Evolutionary conservation across 306 rosid genomes (phyloP).

Genomic region (Rosa multiflora): DNA sequence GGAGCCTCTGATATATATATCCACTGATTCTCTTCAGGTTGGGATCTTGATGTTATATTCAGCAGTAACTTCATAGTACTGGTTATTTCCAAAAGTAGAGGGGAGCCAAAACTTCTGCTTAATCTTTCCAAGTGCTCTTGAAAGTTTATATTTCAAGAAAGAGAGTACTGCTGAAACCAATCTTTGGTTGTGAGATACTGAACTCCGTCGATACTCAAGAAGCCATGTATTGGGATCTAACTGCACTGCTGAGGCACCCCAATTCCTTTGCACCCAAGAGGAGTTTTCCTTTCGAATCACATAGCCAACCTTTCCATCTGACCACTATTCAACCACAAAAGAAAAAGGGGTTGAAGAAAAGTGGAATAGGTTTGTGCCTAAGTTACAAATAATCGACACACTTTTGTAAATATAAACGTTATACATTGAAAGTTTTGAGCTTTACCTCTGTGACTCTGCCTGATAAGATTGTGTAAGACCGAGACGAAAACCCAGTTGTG

Average conservation of each 20-base stretch:
- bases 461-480: slow-evolving; percentile 61
- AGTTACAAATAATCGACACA: neutral
- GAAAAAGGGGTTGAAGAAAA: neutral
- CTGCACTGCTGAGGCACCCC: slow-evolving; percentile 81
- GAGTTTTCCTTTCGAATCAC: slow-evolving; percentile 53
- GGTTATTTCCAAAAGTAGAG: slow-evolving; percentile 34
- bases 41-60: slow-evolving; percentile 37
- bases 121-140: slow-evolving; percentile 40
- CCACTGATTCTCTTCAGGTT: slow-evolving; percentile 40
- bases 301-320: slow-evolving; percentile 56
- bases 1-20: slow-evolving; percentile 10
- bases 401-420: neutral
- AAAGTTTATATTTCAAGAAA: slow-evolving; percentile 39
- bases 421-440: neutral
- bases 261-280: slow-evolving; percentile 68
- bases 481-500: slow-evolving; percentile 51
- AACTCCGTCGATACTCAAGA: slow-evolving; percentile 68
- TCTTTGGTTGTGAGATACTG: slow-evolving; percentile 39
- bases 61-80: slow-evolving; percentile 12
- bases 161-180: slow-evolving; percentile 42
- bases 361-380: neutral
- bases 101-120: slow-evolving; percentile 48
- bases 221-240: slow-evolving; percentile 80
- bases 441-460: slow-evolving; percentile 84
- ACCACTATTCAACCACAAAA: slow-evolving; percentile 54